Conservation (phyloP, 2,329 filamentous ascomycete species). For the Zopfia rhizophila region DNA sequence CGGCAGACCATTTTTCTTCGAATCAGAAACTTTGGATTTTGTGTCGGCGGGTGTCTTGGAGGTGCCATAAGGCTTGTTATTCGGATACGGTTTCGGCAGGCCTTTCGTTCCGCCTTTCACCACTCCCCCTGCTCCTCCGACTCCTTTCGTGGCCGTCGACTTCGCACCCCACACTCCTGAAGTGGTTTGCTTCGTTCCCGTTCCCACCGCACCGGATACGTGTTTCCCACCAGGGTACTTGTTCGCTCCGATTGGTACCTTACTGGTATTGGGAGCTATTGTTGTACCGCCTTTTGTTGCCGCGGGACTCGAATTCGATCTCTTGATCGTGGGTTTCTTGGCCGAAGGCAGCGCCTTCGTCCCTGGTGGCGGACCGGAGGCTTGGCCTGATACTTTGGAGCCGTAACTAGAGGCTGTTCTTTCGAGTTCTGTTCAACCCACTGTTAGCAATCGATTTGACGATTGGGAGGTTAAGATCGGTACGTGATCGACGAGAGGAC, state of each 20-base stretch:
- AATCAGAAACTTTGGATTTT: background rate
- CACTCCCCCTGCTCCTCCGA: conserved; percentile 11
- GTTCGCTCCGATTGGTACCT: conserved; percentile 38
- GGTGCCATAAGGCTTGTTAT: conserved; percentile 11
- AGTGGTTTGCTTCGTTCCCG: conserved; percentile 35
- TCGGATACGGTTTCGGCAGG: conserved; percentile 21
- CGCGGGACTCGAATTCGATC: conserved; percentile 46
- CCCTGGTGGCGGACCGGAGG: conserved; percentile 31
- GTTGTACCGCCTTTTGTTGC: conserved; percentile 29
- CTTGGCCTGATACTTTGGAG: conserved; percentile 40
- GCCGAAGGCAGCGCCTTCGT: conserved; percentile 42
- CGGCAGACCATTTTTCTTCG: conserved; percentile 8
- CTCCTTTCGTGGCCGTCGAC: conserved; percentile 11
- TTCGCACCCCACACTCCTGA: conserved; percentile 17
- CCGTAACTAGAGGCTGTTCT: conserved; percentile 43
- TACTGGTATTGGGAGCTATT: conserved; percentile 22
- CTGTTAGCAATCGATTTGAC: background rate
- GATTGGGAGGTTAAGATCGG: background rate
- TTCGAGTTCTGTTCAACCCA: conserved; percentile 39
- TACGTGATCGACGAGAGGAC: conserved; percentile 1
- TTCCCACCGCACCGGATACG: conserved; percentile 6
- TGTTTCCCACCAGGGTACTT: conserved; percentile 36
- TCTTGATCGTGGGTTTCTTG: conserved; percentile 41
- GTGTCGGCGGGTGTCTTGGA: background rate
- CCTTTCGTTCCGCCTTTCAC: conserved; percentile 3